Evolutionary conservation across 331 rosid genomes (phyloP).

Genomic region (Malus hybrid): DNA sequence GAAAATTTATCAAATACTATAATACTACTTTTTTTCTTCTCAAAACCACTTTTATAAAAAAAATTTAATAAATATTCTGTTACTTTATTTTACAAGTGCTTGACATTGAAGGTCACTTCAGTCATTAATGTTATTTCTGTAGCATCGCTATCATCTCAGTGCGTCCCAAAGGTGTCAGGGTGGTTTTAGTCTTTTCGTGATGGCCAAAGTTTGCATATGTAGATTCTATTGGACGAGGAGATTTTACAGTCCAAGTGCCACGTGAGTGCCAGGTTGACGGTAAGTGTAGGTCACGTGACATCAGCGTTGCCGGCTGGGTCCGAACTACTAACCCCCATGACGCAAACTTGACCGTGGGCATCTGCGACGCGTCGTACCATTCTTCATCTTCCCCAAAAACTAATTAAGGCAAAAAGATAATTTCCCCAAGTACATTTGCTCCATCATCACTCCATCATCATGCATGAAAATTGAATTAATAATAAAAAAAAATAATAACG

Average conservation of each 20-base stretch:
- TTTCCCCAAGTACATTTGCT: not conserved
- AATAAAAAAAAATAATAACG: no score
- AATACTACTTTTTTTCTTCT: no score
- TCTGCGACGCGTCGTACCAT: not conserved
- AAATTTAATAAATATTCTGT: no score
- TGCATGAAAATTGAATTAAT: not conserved
- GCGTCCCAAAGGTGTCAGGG: constrained; percentile 19
- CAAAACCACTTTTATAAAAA: no score
- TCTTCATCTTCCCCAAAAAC: not conserved
- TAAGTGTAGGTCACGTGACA: constrained; percentile 27
- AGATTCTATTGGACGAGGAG: not conserved
- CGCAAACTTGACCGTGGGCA: constrained; percentile 15
- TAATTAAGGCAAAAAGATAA: not conserved
- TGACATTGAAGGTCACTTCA: constrained; percentile 11
- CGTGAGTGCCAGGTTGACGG: constrained; percentile 26
- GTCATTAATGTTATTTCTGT: constrained; percentile 18
- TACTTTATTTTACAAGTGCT: no score
- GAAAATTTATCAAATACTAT: no score
- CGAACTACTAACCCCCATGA: not conserved
- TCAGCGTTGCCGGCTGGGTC: constrained; percentile 10
- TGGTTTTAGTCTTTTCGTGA: constrained; percentile 34
- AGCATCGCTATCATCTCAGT: constrained; percentile 9
- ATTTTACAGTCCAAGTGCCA: not conserved
- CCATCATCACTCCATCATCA: not conserved
- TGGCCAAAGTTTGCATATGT: not conserved